These are phyloP conservation scores for Stephania japonica DNA, from an alignment of 164 flowering plant genomes.

Conservation along the genomic window DNA sequence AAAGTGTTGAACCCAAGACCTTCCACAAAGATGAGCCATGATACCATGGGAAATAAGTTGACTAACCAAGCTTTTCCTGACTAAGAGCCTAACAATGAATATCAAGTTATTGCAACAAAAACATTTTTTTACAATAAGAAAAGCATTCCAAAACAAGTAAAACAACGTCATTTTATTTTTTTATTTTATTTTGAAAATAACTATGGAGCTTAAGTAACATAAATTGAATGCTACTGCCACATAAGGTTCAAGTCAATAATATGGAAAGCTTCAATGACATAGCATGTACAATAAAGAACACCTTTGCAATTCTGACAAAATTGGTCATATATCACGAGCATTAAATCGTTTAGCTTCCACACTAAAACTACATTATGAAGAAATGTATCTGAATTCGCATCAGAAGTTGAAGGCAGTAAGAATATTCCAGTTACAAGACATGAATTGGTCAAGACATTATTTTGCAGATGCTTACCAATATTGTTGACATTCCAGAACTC, in stretches of 20 bases:
- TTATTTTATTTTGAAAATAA: no score
- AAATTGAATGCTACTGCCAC: not conserved
- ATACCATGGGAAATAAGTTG: no score
- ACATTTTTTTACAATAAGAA: no score
- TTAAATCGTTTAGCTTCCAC: not conserved
- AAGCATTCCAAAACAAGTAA: not conserved
- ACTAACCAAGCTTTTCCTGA: no score
- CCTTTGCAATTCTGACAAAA: not conserved
- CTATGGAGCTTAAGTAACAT: not conserved
- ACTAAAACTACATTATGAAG: not conserved
- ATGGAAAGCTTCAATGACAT: not conserved
- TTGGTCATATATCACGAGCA: not conserved
- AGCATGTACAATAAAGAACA: not conserved
- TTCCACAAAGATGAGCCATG: no score
- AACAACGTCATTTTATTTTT: not conserved
- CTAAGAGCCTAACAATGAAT: no score
- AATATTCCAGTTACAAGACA: not conserved
- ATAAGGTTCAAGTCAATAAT: not conserved
- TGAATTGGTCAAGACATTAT: not conserved
- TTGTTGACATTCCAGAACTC: slow-evolving; percentile 24
- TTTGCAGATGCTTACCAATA: slow-evolving; percentile 40
- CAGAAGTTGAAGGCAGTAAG: not conserved
- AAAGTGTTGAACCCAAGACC: no score
- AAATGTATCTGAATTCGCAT: not conserved
- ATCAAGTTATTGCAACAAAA: no score